These are phyloP conservation scores for Salisapilia sapeloensis DNA, from an alignment of 352 stramenopile genomes.

Conservation along the genomic window DNA sequence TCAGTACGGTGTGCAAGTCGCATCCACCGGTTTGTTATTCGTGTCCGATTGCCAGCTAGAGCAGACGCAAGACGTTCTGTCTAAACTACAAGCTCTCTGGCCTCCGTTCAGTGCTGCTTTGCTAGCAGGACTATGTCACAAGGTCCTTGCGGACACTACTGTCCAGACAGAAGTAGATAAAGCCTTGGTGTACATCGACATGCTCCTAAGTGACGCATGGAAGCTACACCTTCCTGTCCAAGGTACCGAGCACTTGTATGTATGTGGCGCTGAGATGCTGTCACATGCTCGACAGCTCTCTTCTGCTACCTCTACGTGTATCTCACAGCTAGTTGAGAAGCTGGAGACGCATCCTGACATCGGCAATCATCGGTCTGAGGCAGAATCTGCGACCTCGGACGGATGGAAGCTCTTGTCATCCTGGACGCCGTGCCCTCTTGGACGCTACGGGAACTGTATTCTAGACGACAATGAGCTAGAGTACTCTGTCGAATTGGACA, in stretches of 20 bases:
- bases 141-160: conserved; percentile 12
- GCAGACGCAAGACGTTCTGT: background rate
- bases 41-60: conserved; percentile 4
- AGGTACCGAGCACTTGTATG: conserved; percentile 42
- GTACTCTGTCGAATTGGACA: conserved; percentile 31
- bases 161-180: conserved; percentile 14
- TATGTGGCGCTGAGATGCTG: conserved; percentile 36
- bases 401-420: conserved; percentile 16
- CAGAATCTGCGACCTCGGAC: background rate
- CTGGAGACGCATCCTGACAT: conserved; percentile 11
- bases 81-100: conserved; percentile 27
- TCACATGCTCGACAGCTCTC: conserved; percentile 5
- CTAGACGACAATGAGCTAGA: conserved; percentile 8
- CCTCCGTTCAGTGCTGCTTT: conserved; percentile 27
- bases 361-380: conserved; percentile 3
- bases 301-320: background rate
- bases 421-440: conserved; percentile 27
- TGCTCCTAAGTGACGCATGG: conserved; percentile 46
- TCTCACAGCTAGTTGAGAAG: conserved; percentile 8
- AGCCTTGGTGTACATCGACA: conserved; percentile 35
- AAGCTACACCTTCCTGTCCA: conserved; percentile 34
- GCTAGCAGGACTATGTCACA: conserved; percentile 26
- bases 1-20: conserved; percentile 29
- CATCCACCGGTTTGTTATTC: conserved; percentile 27
- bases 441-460: conserved; percentile 13